These are phyloP conservation scores for Orbilia ellipsospora DNA, from an alignment of 2,329 filamentous ascomycete species.

Conservation along the genomic window DNA sequence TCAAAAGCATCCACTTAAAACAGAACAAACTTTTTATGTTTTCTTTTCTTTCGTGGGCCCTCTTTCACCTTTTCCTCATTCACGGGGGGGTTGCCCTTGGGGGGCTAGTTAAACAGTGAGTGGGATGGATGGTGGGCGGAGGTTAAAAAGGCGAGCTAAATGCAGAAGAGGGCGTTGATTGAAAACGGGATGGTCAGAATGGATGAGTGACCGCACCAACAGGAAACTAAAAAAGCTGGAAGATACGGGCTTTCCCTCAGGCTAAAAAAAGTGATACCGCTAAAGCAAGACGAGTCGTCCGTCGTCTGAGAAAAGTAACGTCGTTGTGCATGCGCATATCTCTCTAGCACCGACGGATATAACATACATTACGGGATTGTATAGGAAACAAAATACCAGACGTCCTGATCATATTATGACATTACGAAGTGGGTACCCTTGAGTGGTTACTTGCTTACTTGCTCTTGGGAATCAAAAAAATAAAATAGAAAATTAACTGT, in stretches of 20 bases:
- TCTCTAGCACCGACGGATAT: constrained; percentile 2
- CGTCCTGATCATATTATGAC: too few relatives aligned
- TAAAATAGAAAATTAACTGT: not conserved
- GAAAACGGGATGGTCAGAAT: constrained; percentile 54
- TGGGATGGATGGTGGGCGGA: constrained; percentile 18
- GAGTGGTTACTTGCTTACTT: too few relatives aligned
- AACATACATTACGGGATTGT: constrained; percentile 5
- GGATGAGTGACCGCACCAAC: not conserved
- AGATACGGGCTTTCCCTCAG: not conserved
- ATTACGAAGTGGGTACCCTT: not conserved
- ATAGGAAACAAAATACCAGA: not conserved
- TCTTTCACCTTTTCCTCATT: too few relatives aligned
- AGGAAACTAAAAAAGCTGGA: constrained; percentile 1
- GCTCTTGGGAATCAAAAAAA: too few relatives aligned
- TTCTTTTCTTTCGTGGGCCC: not conserved
- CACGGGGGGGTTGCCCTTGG: too few relatives aligned
- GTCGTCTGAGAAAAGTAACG: not conserved
- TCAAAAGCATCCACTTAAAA: constrained; percentile 55
- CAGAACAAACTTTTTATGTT: constrained; percentile 51
- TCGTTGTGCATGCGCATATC: constrained; percentile 6
- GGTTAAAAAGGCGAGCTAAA: constrained; percentile 37
- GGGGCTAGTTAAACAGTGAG: constrained; percentile 31
- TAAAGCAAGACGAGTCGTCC: not conserved
- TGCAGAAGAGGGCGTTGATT: constrained; percentile 53
- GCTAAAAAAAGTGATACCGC: constrained; percentile 17